Base-by-base conservation (phyloP, 2,329 filamentous ascomycete genomes). In the Colletotrichum salicis region DNA sequence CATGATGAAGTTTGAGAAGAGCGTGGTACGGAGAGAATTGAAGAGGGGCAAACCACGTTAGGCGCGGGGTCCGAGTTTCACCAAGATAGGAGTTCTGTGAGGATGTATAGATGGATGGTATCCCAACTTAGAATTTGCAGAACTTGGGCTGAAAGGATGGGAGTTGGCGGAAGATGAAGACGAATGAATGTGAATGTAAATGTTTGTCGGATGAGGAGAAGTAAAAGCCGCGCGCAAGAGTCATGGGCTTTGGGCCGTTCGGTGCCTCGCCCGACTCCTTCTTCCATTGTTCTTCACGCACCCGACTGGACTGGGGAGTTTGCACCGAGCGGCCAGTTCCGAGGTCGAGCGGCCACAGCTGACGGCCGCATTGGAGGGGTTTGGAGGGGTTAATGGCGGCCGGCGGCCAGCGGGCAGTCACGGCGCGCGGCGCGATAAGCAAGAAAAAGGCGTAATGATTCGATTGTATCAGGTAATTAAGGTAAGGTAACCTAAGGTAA, bases 261-360 rank as follows among this genome's bases (percentile, higher is more conserved):
- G 41, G 41, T 19, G 41, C 19, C 41, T 48, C 19, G 41, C 41
- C 19, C 41, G 19, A 19, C 41, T n/a, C 29, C 45, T 19, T 33
- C 45, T 12, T 22, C n/a, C 29, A 22, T 41, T 29, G 59, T 31
- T 35, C 45, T n/a, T 62, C n/a, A 12, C 33, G 51, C 29, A n/a
- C 37, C 37, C 37, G 37, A 41, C 37, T 41, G 15, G 15, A 41
- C 37, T 41, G 37, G 37, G 37, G 37, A 41, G 19, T 41, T 27
- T 73, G 73, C 74, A 75, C 70, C 64, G 74, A 73, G 76, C 79
- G 79, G 79, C 77, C 76, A 79, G 54, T 76, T 80, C 80, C 79
- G 80, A 76, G 74, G 76, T 76, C 75, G 76, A 75, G 70, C 69
- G 59, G 65, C 59, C 59, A 69, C 33, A 69, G 41, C 48, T 59